phyloP scores from a whole-genome alignment of 352 stramenopile species.

The Peronospora farinosa region DNA sequence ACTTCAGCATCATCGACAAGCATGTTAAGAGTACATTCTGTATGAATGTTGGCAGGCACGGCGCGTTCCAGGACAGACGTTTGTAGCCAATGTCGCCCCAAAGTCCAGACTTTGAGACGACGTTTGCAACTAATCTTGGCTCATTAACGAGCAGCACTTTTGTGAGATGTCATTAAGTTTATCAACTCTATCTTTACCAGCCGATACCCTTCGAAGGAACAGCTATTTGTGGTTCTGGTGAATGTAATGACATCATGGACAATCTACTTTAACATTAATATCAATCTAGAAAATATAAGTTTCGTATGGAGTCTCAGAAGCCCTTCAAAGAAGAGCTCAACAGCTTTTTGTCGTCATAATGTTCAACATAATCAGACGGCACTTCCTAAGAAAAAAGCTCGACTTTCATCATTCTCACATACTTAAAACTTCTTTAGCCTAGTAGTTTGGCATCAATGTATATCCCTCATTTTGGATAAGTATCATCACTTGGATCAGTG shows the following conservation, averaged over 20 bases:
- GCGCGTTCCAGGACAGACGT: constrained; percentile 38
- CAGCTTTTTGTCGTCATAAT: constrained; percentile 61
- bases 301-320: constrained; percentile 46
- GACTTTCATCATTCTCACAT: constrained; percentile 55
- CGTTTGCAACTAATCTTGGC: no score
- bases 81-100: constrained; percentile 22
- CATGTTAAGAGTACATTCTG: constrained; percentile 2
- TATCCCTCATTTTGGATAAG: constrained; percentile 51
- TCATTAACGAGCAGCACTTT: no score
- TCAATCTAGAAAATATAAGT: not conserved
- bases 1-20: constrained; percentile 7
- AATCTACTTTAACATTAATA: not conserved
- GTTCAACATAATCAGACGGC: constrained; percentile 71
- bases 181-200: no score
- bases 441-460: constrained; percentile 3
- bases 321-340: constrained; percentile 23
- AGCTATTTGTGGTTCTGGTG: constrained; percentile 2
- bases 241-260: constrained; percentile 4
- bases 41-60: constrained; percentile 28
- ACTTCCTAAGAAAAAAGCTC: constrained; percentile 68
- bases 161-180: no score
- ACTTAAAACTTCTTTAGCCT: constrained; percentile 4
- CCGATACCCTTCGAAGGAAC: no score
- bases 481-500: constrained; percentile 58
- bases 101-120: constrained; percentile 26